Conservation (phyloP, 2,329 filamentous ascomycete genomes). For the Helotiales sp. region DNA sequence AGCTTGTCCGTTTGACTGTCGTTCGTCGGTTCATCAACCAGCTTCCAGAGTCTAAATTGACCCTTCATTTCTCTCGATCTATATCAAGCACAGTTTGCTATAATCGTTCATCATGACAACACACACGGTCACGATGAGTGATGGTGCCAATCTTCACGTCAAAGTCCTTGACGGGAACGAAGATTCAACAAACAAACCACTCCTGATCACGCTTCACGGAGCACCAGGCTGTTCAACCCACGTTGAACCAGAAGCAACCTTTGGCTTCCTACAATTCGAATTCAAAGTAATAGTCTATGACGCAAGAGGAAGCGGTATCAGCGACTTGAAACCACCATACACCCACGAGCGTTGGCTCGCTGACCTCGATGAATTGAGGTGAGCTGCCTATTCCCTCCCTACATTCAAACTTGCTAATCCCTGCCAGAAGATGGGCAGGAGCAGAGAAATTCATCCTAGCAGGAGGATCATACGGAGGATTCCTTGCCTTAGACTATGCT, state of each 20-base stretch:
- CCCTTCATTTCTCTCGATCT: not conserved
- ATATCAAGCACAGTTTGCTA: too few species aligned
- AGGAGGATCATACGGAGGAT: not conserved
- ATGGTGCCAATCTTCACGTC: not conserved
- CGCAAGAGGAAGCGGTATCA: not conserved
- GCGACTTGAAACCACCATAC: not conserved
- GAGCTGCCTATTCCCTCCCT: not conserved
- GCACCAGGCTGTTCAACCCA: not conserved
- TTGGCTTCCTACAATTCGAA: not conserved
- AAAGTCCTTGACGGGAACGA: not conserved
- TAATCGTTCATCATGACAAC: not conserved
- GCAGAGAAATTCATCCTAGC: not conserved
- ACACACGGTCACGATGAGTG: not conserved
- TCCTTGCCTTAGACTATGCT: not conserved
- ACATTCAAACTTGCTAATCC: not conserved
- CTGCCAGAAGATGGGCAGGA: not conserved
- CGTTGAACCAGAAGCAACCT: not conserved
- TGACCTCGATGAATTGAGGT: not conserved
- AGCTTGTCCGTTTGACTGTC: too few species aligned
- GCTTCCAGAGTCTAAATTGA: not conserved
- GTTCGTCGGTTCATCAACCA: too few species aligned
- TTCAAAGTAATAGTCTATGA: not conserved
- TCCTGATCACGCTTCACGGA: not conserved
- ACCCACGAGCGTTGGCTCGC: not conserved
- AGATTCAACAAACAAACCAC: not conserved